These are phyloP conservation scores for Endoconidiophora polonica DNA, from an alignment of 2,329 filamentous ascomycete species.

Conservation along the genomic window DNA sequence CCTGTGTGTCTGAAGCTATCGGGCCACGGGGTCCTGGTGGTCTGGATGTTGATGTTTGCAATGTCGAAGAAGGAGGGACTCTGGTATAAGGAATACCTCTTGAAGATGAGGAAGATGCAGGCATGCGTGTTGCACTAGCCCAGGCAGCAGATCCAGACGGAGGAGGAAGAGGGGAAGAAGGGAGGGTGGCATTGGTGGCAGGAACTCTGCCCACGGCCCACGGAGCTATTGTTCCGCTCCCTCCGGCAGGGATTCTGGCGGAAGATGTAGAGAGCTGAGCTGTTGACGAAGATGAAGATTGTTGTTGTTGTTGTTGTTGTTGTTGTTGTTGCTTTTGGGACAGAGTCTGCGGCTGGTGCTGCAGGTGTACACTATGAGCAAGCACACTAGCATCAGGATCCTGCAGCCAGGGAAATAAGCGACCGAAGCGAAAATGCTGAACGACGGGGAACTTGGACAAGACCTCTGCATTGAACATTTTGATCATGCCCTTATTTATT, in stretches of 20 bases:
- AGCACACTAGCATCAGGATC: slow-evolving; percentile 43
- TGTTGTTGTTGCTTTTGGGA: background rate
- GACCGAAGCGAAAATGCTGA: slow-evolving; percentile 83
- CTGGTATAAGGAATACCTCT: slow-evolving; percentile 26
- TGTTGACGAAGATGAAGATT: no score
- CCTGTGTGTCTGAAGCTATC: background rate
- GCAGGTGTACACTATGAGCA: slow-evolving; percentile 37
- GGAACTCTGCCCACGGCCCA: background rate
- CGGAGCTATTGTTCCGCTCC: slow-evolving; percentile 12
- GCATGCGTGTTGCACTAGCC: slow-evolving; percentile 26
- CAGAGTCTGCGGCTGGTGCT: slow-evolving; percentile 30
- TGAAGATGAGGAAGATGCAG: slow-evolving; percentile 16
- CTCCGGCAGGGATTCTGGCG: slow-evolving; percentile 19
- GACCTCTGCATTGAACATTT: slow-evolving; percentile 97
- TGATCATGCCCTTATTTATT: slow-evolving; percentile 95
- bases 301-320: no score
- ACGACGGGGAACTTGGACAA: slow-evolving; percentile 93
- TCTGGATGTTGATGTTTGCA: background rate
- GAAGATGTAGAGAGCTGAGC: background rate
- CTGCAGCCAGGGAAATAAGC: slow-evolving; percentile 59
- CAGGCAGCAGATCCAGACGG: slow-evolving; percentile 24
- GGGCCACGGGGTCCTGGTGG: slow-evolving; percentile 13
- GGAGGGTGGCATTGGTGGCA: background rate
- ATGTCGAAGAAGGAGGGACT: slow-evolving; percentile 12
- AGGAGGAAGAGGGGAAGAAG: background rate